A percentile compares a stretch with the other conserved stretches of the same genome.
Evolutionary conservation across 768 basidiomycete genomes (phyloP).

Genomic region (Dentipellis sp.): DNA sequence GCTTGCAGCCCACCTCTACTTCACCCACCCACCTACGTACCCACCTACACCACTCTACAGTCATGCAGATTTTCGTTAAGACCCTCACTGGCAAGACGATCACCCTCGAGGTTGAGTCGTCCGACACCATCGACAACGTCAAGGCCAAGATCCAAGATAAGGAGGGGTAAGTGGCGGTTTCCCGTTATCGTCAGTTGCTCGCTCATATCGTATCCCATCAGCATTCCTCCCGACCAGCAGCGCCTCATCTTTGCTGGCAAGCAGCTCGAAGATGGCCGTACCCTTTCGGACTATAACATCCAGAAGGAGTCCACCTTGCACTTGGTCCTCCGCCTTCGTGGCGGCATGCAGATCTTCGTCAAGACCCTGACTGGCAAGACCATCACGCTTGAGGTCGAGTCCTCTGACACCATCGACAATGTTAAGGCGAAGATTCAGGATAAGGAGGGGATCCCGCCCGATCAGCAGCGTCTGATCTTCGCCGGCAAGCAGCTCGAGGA

Average conservation of each 20-base stretch:
- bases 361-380: slow-evolving; percentile 99
- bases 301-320: slow-evolving; percentile 51
- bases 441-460: slow-evolving; percentile 92
- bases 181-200: no score
- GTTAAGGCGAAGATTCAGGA: slow-evolving; percentile 97
- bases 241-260: slow-evolving; percentile 77
- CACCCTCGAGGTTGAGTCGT: slow-evolving; percentile 65
- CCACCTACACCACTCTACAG: neutral
- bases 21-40: neutral
- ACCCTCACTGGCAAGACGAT: slow-evolving; percentile 69
- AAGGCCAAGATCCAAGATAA: slow-evolving; percentile 86
- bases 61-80: slow-evolving; percentile 49
- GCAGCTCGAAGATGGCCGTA: slow-evolving; percentile 78
- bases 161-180: slow-evolving; percentile 48
- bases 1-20: neutral
- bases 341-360: slow-evolving; percentile 94
- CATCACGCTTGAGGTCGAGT: slow-evolving; percentile 96
- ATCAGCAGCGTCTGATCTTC: slow-evolving; percentile 97
- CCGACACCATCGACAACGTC: slow-evolving; percentile 63
- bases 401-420: slow-evolving; percentile 96
- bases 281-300: slow-evolving; percentile 60
- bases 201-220: slow-evolving; percentile 15
- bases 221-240: slow-evolving; percentile 73
- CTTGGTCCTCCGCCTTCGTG: slow-evolving; percentile 34
- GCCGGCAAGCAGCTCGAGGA: slow-evolving; percentile 99